These are phyloP conservation scores for Tylopilus vinaceipallidus DNA, from an alignment of 768 basidiomycete genomes.

Conservation along the genomic window DNA sequence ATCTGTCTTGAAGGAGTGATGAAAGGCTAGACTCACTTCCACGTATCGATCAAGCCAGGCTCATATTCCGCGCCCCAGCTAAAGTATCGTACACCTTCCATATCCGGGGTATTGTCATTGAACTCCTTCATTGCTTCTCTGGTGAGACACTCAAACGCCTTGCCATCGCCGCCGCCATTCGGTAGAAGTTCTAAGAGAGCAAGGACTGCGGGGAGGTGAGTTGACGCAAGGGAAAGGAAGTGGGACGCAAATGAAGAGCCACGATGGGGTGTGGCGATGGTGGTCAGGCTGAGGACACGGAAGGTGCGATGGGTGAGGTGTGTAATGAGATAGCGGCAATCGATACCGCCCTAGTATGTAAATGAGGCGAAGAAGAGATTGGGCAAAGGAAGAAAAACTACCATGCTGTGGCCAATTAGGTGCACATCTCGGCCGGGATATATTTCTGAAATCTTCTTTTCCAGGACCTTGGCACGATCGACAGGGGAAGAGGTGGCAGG, in stretches of 20 bases:
- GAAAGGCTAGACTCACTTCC: conserved; percentile 47
- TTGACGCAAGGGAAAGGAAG: conserved; percentile 70
- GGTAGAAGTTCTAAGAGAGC: conserved; percentile 80
- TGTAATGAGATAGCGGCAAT: conserved; percentile 86
- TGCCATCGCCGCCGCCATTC: conserved; percentile 92
- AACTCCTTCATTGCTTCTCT: conserved; percentile 83
- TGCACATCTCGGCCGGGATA: conserved; percentile 87
- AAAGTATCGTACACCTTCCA: conserved; percentile 79
- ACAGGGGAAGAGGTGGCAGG: conserved; percentile 88
- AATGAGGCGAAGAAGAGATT: neutral
- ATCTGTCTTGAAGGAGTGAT: neutral
- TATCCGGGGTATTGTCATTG: conserved; percentile 83
- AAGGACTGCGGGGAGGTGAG: conserved; percentile 67
- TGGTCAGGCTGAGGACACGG: conserved; percentile 82
- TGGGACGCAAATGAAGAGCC: conserved; percentile 94
- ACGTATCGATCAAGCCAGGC: conserved; percentile 89
- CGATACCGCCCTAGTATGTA: conserved; percentile 78
- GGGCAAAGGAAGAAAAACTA: conserved; percentile 26
- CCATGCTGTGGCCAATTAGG: conserved; percentile 83
- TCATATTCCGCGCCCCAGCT: conserved; percentile 94
- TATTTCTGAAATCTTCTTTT: conserved; percentile 70
- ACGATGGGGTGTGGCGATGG: conserved; percentile 92
- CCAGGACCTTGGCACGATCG: conserved; percentile 89
- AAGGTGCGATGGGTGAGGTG: conserved; percentile 78
- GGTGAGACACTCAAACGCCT: conserved; percentile 88